phyloP scores from a whole-genome alignment of 139 green algal species.

The Pseudopediastrum boryanum region DNA sequence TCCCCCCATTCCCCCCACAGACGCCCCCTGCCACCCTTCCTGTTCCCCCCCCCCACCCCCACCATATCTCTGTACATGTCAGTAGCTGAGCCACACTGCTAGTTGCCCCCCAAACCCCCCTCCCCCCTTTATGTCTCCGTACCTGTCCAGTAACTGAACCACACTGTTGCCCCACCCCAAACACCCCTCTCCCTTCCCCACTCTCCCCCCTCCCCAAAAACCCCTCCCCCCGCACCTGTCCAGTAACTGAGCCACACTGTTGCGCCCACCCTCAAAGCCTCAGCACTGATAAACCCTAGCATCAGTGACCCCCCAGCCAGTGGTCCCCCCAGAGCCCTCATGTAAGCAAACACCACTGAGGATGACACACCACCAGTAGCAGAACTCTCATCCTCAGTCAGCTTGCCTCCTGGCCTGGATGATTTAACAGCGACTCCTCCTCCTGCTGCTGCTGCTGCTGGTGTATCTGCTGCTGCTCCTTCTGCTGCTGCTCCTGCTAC shows the following conservation, averaged over 20 bases:
- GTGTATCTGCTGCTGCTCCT: neutral
- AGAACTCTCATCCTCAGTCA: conserved; percentile 35
- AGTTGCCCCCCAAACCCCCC: too few relatives aligned
- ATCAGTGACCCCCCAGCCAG: conserved; percentile 45
- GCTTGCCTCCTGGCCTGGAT: conserved; percentile 5
- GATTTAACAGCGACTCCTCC: too few relatives aligned
- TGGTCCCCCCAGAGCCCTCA: conserved; percentile 56
- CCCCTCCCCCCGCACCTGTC: too few relatives aligned
- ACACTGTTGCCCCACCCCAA: too few relatives aligned
- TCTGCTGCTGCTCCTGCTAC: neutral
- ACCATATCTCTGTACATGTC: too few relatives aligned
- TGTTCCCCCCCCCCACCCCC: too few relatives aligned
- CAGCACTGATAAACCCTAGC: conserved; percentile 46
- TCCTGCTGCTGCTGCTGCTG: neutral
- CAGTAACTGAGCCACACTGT: conserved; percentile 70
- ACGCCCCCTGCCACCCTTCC: too few relatives aligned
- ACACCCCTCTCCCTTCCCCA: too few relatives aligned
- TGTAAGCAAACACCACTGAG: conserved; percentile 55
- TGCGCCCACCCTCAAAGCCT: conserved; percentile 54
- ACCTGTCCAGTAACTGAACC: conserved; percentile 74
- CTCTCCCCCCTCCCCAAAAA: too few relatives aligned
- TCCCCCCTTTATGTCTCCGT: too few relatives aligned
- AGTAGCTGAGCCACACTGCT: too few relatives aligned
- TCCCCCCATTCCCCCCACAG: too few relatives aligned
- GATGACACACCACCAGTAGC: conserved; percentile 47